phyloP scores from a whole-genome alignment of 805 yeast genomes.

The Spathaspora sp. region DNA sequence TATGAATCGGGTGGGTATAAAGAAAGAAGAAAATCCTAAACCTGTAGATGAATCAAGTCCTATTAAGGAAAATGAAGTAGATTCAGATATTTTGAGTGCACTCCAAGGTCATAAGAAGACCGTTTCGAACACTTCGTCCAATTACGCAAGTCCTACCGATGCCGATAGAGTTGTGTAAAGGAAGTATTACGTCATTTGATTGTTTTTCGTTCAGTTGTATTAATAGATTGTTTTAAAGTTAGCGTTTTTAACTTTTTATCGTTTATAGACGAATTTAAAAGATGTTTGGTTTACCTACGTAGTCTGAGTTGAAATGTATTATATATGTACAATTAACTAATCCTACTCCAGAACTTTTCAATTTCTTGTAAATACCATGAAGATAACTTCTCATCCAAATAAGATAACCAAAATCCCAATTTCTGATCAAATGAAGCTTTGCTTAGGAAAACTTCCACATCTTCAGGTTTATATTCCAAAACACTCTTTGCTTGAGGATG shows the following conservation, averaged over 20 bases:
- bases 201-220: background rate
- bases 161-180: background rate
- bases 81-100: background rate
- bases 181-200: background rate
- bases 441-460: slow-evolving; percentile 5
- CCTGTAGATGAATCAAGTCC: background rate
- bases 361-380: slow-evolving; percentile 1
- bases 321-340: background rate
- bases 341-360: slow-evolving; percentile 9
- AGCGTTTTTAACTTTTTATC: background rate
- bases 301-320: background rate
- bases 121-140: background rate
- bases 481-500: slow-evolving; percentile 1
- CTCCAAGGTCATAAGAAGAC: background rate
- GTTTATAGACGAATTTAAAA: background rate
- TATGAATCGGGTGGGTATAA: background rate
- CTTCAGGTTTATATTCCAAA: background rate
- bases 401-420: slow-evolving; percentile 8
- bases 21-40: background rate
- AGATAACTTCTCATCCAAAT: background rate
- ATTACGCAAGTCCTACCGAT: background rate
- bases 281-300: background rate
- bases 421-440: slow-evolving; percentile 16
- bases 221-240: background rate
- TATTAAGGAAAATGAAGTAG: background rate